Base-by-base conservation (phyloP, 345 rosid species). In the Pistacia vera region DNA sequence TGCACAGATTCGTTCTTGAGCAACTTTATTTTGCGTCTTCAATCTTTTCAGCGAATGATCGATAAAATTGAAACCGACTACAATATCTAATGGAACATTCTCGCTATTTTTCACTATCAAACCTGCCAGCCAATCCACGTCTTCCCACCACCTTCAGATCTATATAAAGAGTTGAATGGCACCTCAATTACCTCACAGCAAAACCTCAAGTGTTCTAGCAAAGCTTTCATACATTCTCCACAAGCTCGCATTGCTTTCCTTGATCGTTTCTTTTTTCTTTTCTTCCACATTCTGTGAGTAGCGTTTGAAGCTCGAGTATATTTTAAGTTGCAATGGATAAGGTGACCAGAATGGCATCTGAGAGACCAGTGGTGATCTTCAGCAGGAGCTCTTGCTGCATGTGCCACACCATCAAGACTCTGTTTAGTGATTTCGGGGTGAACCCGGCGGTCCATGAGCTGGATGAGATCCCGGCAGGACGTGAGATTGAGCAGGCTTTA, bases 281-380 rank as follows among this genome's bases (percentile, higher is more conserved):
- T 46, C 57, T 67, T 67, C 18, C 57, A 54, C 57, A 54, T 54
- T 54, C 18, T 54, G 57, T 54, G 20, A 16, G 18, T 54, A 4
- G 18, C 57, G 8, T 63, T 63, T 63, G 66, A 33, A 63, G 66
- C 11, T 35, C 3, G 12, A 71, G 16, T n/a, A 33, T 35, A 5
- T 25, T 18, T 25, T 4, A 4, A 35, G 2, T 11, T 14, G 41
- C 28, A 74, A 88, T 94, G 98, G 98, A 94, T 28, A 90, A 78
- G 33, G 83, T 92, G 61, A 81, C 81, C 5, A 82, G 77, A 63
- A 67, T 94, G 88, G 94, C 86, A 71, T 64, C 90, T 8, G 93
- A 90, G 84, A 95, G 88, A 82, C 88, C 98, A 2, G 97, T 95
- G 71, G 97, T 91, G 87, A 88, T 95, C 68, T 95, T 92, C 86